A percentile compares a stretch with the other conserved stretches of the same genome.
phyloP scores from a whole-genome alignment of 176 grass and related monocot genomes.

The Phyllostachys edulis region DNA sequence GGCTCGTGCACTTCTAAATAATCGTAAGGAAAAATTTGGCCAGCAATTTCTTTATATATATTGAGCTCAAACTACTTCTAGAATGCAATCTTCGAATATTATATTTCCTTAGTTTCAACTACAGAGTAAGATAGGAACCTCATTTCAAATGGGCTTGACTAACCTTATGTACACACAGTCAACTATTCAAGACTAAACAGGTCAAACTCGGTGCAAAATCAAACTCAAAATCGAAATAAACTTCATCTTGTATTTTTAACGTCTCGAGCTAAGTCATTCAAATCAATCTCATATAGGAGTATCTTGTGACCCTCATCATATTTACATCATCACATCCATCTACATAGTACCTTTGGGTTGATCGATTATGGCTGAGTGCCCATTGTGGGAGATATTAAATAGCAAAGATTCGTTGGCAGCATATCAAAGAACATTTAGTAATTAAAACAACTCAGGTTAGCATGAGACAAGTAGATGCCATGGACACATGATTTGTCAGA shows the following conservation, averaged over 20 bases:
- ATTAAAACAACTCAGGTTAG: not conserved
- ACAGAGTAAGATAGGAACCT: not conserved
- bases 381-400: not conserved
- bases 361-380: not conserved
- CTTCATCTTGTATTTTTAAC: not conserved
- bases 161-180: not conserved
- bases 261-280: not conserved
- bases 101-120: not conserved
- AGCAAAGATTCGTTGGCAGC: not conserved
- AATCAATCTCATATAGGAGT: not conserved
- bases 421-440: not conserved
- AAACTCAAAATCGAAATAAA: constrained; percentile 1
- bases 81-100: not conserved
- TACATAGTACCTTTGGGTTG: not conserved
- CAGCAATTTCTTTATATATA: no score
- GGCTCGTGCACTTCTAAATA: not conserved
- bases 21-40: not conserved
- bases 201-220: not conserved
- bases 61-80: not conserved
- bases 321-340: not conserved
- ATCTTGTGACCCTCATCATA: not conserved
- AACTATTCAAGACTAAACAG: constrained; percentile 1
- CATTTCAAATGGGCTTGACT: not conserved
- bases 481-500: not conserved
- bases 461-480: not conserved